phyloP scores from a whole-genome alignment of 2,329 filamentous ascomycete genomes.

The Chaetomium olivaceum region DNA sequence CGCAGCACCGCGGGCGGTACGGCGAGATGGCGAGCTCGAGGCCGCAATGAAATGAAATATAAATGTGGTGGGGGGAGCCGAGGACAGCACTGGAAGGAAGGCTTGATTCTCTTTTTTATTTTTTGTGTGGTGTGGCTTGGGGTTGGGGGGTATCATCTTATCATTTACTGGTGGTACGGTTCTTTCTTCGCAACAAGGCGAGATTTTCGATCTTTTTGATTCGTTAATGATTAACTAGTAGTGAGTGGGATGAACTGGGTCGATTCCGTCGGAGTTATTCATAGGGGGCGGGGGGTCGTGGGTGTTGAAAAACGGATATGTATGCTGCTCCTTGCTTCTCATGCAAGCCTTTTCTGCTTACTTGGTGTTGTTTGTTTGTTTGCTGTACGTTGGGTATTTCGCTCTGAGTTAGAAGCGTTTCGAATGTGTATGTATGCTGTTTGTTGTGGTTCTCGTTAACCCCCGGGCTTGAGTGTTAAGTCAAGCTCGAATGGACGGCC shows the following conservation, averaged over 20 bases:
- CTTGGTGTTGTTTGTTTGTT: constrained; percentile 1
- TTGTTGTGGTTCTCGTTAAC: background rate
- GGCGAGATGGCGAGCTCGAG: constrained; percentile 76
- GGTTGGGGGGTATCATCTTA: background rate
- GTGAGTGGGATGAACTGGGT: background rate
- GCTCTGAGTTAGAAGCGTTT: constrained; percentile 1
- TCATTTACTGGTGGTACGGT: background rate
- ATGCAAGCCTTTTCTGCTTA: background rate
- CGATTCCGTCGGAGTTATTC: background rate
- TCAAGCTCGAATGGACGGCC: background rate
- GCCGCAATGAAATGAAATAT: constrained; percentile 20
- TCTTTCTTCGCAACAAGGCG: background rate
- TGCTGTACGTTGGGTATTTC: background rate
- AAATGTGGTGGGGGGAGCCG: background rate
- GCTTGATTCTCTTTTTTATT: background rate
- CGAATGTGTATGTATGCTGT: background rate
- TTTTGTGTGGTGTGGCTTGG: background rate
- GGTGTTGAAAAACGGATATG: constrained; percentile 1
- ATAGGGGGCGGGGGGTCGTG: background rate
- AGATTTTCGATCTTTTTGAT: background rate
- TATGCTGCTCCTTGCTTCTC: background rate
- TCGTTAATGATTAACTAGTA: constrained; percentile 3
- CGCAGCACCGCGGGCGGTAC: constrained; percentile 83
- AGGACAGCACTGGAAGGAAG: background rate
- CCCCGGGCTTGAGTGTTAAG: background rate